Evolutionary conservation across 768 basidiomycete genomes (phyloP).

Genomic region (Leucocoprinus birnbaumii): DNA sequence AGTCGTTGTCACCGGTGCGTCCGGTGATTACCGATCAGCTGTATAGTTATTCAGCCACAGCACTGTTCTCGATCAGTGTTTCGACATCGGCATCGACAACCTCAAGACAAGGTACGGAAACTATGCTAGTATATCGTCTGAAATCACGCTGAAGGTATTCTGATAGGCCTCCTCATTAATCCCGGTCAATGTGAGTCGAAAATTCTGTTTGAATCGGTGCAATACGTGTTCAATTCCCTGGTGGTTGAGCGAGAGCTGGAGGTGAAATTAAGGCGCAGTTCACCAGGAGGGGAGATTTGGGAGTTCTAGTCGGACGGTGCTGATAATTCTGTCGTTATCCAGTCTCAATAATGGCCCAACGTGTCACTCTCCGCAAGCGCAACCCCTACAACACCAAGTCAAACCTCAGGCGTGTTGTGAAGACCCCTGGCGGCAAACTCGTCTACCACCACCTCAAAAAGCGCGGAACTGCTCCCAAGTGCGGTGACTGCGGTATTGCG

Average conservation of each 20-base stretch:
- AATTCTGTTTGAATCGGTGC: constrained; percentile 11
- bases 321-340: constrained; percentile 9
- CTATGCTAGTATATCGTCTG: constrained; percentile 10
- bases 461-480: constrained; percentile 87
- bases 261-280: background rate
- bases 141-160: constrained; percentile 17
- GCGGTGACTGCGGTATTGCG: constrained; percentile 95
- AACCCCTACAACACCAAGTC: constrained; percentile 98
- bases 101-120: constrained; percentile 60
- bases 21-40: constrained; percentile 33
- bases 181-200: constrained; percentile 34
- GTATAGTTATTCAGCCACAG: constrained; percentile 38
- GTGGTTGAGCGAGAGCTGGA: background rate
- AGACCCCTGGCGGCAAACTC: constrained; percentile 98
- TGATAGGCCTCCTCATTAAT: constrained; percentile 11
- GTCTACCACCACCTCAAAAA: constrained; percentile 99
- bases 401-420: constrained; percentile 91
- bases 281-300: background rate
- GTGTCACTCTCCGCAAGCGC: constrained; percentile 99
- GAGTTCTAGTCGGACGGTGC: constrained; percentile 1
- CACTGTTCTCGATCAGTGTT: constrained; percentile 21
- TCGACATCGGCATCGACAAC: constrained; percentile 53
- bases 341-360: constrained; percentile 82
- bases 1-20: background rate
- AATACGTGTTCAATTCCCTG: constrained; percentile 5